Base-by-base conservation (phyloP, 176 grass and related monocot species). In the Avena insularis region DNA sequence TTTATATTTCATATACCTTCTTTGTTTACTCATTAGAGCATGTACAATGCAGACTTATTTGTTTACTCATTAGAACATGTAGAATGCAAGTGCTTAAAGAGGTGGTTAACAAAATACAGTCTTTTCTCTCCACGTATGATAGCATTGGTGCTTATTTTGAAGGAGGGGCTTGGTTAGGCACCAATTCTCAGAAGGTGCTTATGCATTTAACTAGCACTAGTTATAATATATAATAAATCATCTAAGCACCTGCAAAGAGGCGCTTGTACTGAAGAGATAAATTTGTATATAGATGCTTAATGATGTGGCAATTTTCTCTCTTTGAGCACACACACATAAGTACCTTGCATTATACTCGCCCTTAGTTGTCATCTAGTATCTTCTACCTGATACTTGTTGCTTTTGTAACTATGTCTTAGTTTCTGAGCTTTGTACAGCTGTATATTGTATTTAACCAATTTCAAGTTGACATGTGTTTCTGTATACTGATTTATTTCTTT, bases 21-120 rank as follows among this genome's bases (percentile, higher is more conserved):
- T 86, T 80, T 55, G 65, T 79, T 75, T 47, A 75, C 25, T 79
- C 49, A 71, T 69, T 53, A 15, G 27, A 66, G 27, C 63, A 66
- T 31, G 13, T 35, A 35, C 12, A 7, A 66, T 35, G 63, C 27
- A 33, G 40, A 43, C 17, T 47, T 16, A 23, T 86, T 80, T 55
- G 53, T 79, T 75, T 47, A 75, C 25, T 79, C 35, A 71, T 69
- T 53, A 15, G 12, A 66, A 6, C 63, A 66, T 31, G 13, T 35
- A 35, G 5, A 7, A 66, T 35, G 63, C 27, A 33, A 66, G 63
- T 33, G 27, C 27, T 62, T 20, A 58, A 16, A 17, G 15, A 61
- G 58, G n/a, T 23, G 20, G 8, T 65, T 31, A 31, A 12, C 23
- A 64, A 64, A 13, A 64, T 29, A 14, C 25, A 27, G 21, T 64